phyloP scores from a whole-genome alignment of 305 asterid species.

The Fraxinus albicans region DNA sequence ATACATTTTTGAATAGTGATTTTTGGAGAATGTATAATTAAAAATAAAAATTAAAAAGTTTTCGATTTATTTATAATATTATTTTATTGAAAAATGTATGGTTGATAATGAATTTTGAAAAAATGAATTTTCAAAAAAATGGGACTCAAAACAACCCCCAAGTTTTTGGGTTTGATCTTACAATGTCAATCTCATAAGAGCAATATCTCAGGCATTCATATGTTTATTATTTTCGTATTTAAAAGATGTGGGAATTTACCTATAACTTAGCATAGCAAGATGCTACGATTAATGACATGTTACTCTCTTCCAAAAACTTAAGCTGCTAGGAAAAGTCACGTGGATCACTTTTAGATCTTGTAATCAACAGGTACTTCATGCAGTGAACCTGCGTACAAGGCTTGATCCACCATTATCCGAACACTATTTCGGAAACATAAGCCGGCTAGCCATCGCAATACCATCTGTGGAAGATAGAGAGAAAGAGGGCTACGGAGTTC shows the following conservation, averaged over 20 bases:
- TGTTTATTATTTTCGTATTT: background rate
- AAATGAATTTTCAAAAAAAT: no score
- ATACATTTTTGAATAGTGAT: no score
- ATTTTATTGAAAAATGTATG: no score
- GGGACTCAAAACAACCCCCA: no score
- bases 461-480: slow-evolving; percentile 12
- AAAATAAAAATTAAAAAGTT: no score
- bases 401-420: slow-evolving; percentile 39
- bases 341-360: background rate
- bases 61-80: no score
- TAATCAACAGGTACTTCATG: slow-evolving; percentile 24
- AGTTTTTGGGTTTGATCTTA: background rate
- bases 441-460: slow-evolving; percentile 20
- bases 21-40: no score
- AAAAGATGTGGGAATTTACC: background rate
- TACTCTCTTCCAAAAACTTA: background rate
- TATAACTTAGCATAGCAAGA: background rate
- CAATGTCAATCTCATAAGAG: background rate
- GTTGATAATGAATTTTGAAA: no score
- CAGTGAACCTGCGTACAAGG: slow-evolving; percentile 43
- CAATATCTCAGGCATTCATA: background rate
- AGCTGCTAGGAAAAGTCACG: background rate
- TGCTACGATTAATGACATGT: background rate
- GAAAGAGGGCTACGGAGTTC: slow-evolving; percentile 20
- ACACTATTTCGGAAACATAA: slow-evolving; percentile 31